Evolutionary conservation across 2,329 filamentous ascomycete genomes (phyloP), one percentile per base, ranked within the genome.

Genomic region (Diaporthe vaccinii): DNA sequence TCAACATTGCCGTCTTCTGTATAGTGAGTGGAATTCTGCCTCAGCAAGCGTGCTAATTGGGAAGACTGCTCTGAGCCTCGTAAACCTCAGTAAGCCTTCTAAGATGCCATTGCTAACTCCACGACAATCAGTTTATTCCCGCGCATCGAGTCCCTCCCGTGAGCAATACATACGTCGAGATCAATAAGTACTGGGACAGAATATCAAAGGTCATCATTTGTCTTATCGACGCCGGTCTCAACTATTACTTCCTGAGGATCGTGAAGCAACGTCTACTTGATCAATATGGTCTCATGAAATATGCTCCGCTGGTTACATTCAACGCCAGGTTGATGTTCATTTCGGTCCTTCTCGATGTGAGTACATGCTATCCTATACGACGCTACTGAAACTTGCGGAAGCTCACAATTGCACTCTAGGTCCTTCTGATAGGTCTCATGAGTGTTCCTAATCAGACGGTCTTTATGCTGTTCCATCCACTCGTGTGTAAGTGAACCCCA

Each of bases 171-270:
- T 81, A 80, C 58, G 84, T 75, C 57, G 57, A 72, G 41, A 72
- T 90, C 73, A 90, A 90, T 76, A 79, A 84, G 0, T 80, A 87
- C 34, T 91, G 88, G 89, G 89, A 91, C 69, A 85, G 88, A 34
- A 81, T 85, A 36, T 88, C 88, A 20, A 91, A 91, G 76, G 83
- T 86, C 1, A 81, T 90, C 4, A 89, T 89, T 76, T 79, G 89
- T 3, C 67, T 89, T 1, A 83, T 90, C 9, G 89, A 91, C 74
- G 87, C 84, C 1, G 80, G 78, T 0, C 83, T 91, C n/a, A 91
- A 90, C 74, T 86, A 83, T 79, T 89, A 88, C 77, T 91, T 91
- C 77, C 82, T 90, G 3, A 78, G 80, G 7, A 84, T 81, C 0
- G 87, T 89, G 44, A 86, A 87, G 77, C 80, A 82, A 6, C 84